Evolutionary conservation across 176 grass and related monocot genomes (phyloP), one percentile per base, ranked within the genome.

Genomic region (Elymus sibiricus): DNA sequence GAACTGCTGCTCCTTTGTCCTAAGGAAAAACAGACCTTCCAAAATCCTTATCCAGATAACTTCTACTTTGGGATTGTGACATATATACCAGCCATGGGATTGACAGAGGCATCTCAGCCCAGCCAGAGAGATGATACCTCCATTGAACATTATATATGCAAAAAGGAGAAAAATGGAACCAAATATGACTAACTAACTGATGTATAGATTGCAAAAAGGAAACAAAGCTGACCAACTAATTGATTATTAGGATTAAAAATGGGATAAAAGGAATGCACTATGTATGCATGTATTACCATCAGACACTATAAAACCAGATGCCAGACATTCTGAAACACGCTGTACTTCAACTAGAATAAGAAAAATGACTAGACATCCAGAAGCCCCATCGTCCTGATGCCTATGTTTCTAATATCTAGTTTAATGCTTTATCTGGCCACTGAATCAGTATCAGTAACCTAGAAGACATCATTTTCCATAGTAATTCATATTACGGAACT

Each of bases 341-440:
- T 71, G 10, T 74, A 42, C 10, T 49, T 6, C 11, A 42, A 43
- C 70, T 73, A 73, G n/a, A 46, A 73, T 9, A 73, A 43, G 39
- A 72, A 72, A 40, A 44, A 15, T 25, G 42, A 69, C 28, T 53
- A 43, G 13, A 47, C 11, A 69, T 17, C 71, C 71, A 49, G 42
- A 74, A 35, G 51, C 11, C 39, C 61, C 62, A 81, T 7, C 29
- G 27, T 21, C 28, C 19, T 69, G 19, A 29, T 68, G 39, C 12
- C 14, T 74, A 79, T 70, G 63, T 25, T 78, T 11, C 63, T 82
- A 71, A 78, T 34, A 66, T 72, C 64, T 74, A 64, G 40, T 53
- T 62, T 78, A 77, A 72, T 82, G 60, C 24, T 81, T 58, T 29
- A 26, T 61, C n/a, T 26, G 49, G 53, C 39, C 78, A 63, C 38